phyloP scores from a whole-genome alignment of 1,284 basidiomycete species.

The Coriolopsis trogii region DNA sequence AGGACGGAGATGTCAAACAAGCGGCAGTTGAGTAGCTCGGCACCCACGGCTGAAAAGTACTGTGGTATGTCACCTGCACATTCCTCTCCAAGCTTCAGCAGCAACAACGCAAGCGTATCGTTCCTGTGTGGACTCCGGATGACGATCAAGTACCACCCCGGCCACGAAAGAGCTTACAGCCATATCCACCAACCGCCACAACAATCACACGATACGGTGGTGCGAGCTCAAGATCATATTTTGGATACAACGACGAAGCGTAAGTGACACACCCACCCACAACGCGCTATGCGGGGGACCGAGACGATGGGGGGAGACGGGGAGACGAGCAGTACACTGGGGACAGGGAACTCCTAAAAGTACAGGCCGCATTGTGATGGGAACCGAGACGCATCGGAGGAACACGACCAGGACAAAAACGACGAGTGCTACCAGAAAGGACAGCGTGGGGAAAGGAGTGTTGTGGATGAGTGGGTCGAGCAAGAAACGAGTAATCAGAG shows the following conservation, averaged over 20 bases:
- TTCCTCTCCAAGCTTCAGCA: too few species aligned
- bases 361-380: slow-evolving; percentile 45
- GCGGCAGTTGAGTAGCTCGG: too few species aligned
- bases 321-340: slow-evolving; percentile 25
- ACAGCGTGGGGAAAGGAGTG: slow-evolving; percentile 37
- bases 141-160: too few species aligned
- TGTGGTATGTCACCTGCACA: too few species aligned
- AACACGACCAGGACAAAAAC: slow-evolving; percentile 40
- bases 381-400: slow-evolving; percentile 34
- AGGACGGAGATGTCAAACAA: too few species aligned
- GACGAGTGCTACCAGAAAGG: slow-evolving; percentile 42
- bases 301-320: slow-evolving; percentile 9
- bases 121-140: too few species aligned
- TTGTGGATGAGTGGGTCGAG: slow-evolving; percentile 41
- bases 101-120: too few species aligned
- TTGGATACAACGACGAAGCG: slow-evolving; percentile 25
- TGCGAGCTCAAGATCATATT: slow-evolving; percentile 18
- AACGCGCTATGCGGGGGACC: slow-evolving; percentile 22
- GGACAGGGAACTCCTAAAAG: slow-evolving; percentile 38
- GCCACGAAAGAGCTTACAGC: too few species aligned
- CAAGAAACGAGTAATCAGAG: slow-evolving; percentile 26
- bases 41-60: too few species aligned
- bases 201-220: not conserved
- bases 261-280: slow-evolving; percentile 33
- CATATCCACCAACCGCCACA: too few species aligned